Percentiles rank a stretch among this genome's conserved stretches.
phyloP scores from a whole-genome alignment of 768 basidiomycete species.

The Coprinellus aureogranulatus region DNA sequence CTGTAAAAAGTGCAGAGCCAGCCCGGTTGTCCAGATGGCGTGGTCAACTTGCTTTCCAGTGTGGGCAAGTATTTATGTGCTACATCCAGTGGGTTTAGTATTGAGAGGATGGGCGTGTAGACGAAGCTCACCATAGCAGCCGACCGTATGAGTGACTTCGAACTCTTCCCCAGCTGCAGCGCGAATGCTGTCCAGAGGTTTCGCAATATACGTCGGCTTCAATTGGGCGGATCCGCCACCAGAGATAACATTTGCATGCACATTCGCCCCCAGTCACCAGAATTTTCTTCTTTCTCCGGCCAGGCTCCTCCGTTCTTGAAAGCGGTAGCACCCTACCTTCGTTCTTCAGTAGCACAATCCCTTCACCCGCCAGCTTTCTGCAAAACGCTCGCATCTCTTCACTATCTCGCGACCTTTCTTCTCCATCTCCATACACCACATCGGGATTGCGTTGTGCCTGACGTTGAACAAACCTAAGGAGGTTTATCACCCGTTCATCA shows the following conservation, averaged over 20 bases:
- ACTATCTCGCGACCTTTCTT: conserved; percentile 54
- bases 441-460: conserved; percentile 55
- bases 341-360: conserved; percentile 70
- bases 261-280: conserved; percentile 71
- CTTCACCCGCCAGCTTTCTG: conserved; percentile 55
- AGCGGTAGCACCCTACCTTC: conserved; percentile 54
- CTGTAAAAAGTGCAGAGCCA: conserved; percentile 67
- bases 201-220: conserved; percentile 62
- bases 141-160: conserved; percentile 55
- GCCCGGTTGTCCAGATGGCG: conserved; percentile 51
- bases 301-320: conserved; percentile 14
- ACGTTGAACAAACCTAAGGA: conserved; percentile 57
- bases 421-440: conserved; percentile 60
- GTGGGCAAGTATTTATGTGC: conserved; percentile 71
- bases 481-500: conserved; percentile 47
- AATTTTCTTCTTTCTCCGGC: conserved; percentile 39
- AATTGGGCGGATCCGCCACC: conserved; percentile 79
- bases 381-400: conserved; percentile 51
- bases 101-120: too few species aligned
- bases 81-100: too few species aligned
- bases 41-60: conserved; percentile 57
- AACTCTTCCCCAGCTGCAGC: conserved; percentile 48
- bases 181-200: conserved; percentile 60
- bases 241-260: conserved; percentile 62
- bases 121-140: conserved; percentile 57